Evolutionary conservation across 2,329 filamentous ascomycete species (phyloP), one percentile per base, ranked within the genome.

Genomic region (Sporothrix pallida): DNA sequence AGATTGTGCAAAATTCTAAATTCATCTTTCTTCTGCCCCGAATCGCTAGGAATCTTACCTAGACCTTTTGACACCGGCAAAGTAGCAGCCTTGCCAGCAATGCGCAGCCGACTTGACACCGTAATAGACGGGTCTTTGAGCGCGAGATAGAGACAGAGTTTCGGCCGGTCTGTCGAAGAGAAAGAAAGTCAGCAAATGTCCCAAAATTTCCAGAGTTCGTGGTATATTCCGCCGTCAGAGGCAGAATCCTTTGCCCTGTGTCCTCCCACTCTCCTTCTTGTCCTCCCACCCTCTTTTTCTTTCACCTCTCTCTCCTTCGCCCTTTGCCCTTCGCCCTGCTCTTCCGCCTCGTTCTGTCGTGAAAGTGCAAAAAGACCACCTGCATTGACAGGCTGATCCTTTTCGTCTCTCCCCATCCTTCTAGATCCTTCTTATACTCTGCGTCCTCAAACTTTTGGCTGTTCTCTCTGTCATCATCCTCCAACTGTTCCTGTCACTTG

Each of bases 101-200:
- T 15, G 52, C 48, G 31, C 62, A 50, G 68, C 71, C 65, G 70
- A 63, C 31, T 54, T 63, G 70, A 65, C 54, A 54, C 73, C 69
- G 73, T 70, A 63, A 63, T 37, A 68, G 46, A 70, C 54, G 62
- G 23, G 31, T 13, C 70, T 23, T 20, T 54, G 54, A 31, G 15
- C 46, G 15, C n/a, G 31, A 37, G 46, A 68, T 65, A 46, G 63
- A 44, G 54, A 56, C 60, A 60, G 52, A 60, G 67, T 70, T 50
- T 60, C 60, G 37, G 54, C 54, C 42, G 54, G 54, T 71, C 69
- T 71, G 54, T 26, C 42, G 50, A 3, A 20, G 37, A 42, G 4
- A 7, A 37, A 1, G 13, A 6, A 26, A 4, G 69, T 71, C 15
- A 71, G 69, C 69, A 44, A 44, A 20, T 48, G 69, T 48, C 26